phyloP scores from a whole-genome alignment of 495 filamentous ascomycete species.

The Pyrenopolyporus hunteri region DNA sequence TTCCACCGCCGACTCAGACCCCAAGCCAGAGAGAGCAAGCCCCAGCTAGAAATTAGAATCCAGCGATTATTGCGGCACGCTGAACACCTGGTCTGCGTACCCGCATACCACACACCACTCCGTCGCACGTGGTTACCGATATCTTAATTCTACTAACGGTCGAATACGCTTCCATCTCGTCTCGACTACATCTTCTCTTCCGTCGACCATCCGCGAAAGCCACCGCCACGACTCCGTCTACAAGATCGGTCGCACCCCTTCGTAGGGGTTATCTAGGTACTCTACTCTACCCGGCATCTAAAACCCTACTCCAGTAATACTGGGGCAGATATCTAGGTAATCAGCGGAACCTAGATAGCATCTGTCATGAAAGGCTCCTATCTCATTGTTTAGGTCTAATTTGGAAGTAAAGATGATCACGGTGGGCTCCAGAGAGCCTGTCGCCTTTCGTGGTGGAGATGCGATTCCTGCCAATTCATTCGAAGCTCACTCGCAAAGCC shows the following conservation, averaged over 20 bases:
- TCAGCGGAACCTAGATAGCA: conserved; percentile 1
- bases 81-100: too few species aligned
- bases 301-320: background rate
- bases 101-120: background rate
- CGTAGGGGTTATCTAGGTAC: background rate
- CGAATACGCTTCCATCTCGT: background rate
- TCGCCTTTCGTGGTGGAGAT: conserved; percentile 34
- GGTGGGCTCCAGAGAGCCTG: conserved; percentile 27
- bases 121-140: background rate
- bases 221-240: background rate
- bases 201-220: background rate
- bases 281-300: background rate
- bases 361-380: conserved; percentile 33
- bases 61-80: too few species aligned
- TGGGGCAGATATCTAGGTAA: conserved; percentile 1
- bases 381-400: conserved; percentile 16
- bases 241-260: background rate
- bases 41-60: too few species aligned
- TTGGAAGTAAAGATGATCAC: conserved; percentile 27
- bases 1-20: background rate
- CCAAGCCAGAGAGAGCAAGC: too few species aligned
- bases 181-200: background rate
- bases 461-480: conserved; percentile 8
- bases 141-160: background rate
- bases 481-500: conserved; percentile 34